Evolutionary conservation across 2,329 filamentous ascomycete species (phyloP), one percentile per base, ranked within the genome.

Genomic region (Fusarium sp.): DNA sequence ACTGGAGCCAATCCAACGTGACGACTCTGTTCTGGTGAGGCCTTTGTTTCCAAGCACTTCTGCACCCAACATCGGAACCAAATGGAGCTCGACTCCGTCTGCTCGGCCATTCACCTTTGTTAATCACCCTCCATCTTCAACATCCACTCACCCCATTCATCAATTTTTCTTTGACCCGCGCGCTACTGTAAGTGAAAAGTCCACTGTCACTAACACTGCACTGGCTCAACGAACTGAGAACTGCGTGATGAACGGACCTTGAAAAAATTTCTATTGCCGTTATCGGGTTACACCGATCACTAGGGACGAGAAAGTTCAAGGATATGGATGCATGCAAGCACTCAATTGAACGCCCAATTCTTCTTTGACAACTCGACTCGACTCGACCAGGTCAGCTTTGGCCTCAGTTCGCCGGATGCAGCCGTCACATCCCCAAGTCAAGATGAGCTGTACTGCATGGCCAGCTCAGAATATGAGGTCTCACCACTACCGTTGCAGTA

Each of bases 381-480:
- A 7, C 23, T 19, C 21, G 18, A 48, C 28, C 10, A 19, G 21
- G 46, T 23, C 49, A 41, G 34, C 53, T 54, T 59, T 45, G 59
- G 49, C 49, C 62, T 69, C 57, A 61, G 51, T 64, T 58, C 58
- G 63, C 67, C 58, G 49, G 62, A 70, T 57, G 67, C 58, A 64
- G 54, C 57, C 30, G 41, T 60, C 28, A 39, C 50, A 48, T 52
- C 48, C 34, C 56, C n/a, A 45, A 39, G 39, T 62, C 52, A 54
- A 70, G 67, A 65, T 74, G 72, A 65, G 70, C 65, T 74, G 72
- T 74, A 67, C 25, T 52, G 58, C 63, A 60, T 61, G 52, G 31
- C 49, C 67, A 70, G 53, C 67, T 43, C 58, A 71, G 48, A 71
- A 43, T 41, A 23, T 37, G 41, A 46, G 26, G 7, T n/a, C 31